Conservation (phyloP, 768 basidiomycete genomes). For the Hemileccinum impolitum region DNA sequence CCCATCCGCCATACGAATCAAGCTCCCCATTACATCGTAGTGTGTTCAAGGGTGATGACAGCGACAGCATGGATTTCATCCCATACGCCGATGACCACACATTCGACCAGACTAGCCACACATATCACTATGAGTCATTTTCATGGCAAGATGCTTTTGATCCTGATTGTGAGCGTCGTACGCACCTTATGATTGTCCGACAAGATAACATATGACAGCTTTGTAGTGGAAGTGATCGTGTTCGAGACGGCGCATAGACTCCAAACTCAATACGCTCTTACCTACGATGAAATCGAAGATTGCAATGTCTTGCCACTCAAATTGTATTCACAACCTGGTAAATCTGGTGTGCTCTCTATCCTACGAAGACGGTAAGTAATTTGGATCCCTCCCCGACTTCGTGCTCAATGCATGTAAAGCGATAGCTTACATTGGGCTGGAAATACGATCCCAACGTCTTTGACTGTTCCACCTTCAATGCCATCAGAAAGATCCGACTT, state of each 20-base stretch:
- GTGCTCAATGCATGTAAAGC: conserved; percentile 20
- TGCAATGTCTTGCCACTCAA: conserved; percentile 43
- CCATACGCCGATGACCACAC: conserved; percentile 59
- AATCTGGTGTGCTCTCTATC: conserved; percentile 25
- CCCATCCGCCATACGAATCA: conserved; percentile 49
- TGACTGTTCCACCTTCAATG: conserved; percentile 5
- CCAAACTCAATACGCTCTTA: conserved; percentile 34
- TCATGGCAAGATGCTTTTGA: conserved; percentile 48
- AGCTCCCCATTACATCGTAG: conserved; percentile 50
- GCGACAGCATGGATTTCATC: conserved; percentile 53
- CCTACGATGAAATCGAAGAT: conserved; percentile 45
- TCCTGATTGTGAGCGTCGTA: conserved; percentile 38
- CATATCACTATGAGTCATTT: conserved; percentile 40
- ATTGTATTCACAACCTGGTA: conserved; percentile 28
- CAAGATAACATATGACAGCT: conserved; percentile 18
- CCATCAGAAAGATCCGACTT: conserved; percentile 15
- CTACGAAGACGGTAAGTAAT: conserved; percentile 21
- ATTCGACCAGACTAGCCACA: conserved; percentile 44
- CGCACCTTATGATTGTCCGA: conserved; percentile 5
- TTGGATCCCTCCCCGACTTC: conserved; percentile 20
- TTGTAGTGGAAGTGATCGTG: conserved; percentile 47
- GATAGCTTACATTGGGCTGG: conserved; percentile 30
- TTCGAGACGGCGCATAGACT: conserved; percentile 48
- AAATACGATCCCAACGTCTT: conserved; percentile 21
- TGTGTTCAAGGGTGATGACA: conserved; percentile 55